Evolutionary conservation across 495 filamentous ascomycete species (phyloP).

Genomic region (Paragyromitra xinjiangensis): DNA sequence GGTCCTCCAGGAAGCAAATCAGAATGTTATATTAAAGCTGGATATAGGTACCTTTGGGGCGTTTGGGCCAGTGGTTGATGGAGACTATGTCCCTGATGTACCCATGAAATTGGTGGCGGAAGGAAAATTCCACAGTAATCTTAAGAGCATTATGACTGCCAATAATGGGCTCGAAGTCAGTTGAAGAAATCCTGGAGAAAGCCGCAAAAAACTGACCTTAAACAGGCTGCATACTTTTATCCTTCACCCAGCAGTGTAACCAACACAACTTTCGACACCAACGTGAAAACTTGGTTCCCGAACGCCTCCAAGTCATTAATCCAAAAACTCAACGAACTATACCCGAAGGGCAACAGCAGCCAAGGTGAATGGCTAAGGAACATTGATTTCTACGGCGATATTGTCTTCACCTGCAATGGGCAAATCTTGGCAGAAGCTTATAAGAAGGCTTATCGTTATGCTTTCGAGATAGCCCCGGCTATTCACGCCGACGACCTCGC

Average conservation of each 20-base stretch:
- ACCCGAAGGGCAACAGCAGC: slow-evolving; percentile 61
- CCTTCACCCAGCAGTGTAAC: slow-evolving; percentile 56
- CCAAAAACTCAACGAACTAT: slow-evolving; percentile 57
- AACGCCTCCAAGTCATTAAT: slow-evolving; percentile 39
- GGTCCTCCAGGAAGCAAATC: slow-evolving; percentile 31
- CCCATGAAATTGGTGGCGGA: slow-evolving; percentile 67
- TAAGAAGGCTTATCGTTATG: slow-evolving; percentile 68
- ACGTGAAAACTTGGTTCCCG: slow-evolving; percentile 24
- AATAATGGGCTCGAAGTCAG: slow-evolving; percentile 47
- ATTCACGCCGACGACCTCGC: slow-evolving; percentile 65
- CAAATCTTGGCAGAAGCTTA: slow-evolving; percentile 62
- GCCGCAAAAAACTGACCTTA: slow-evolving; percentile 37
- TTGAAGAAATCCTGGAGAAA: slow-evolving; percentile 22
- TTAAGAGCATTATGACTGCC: slow-evolving; percentile 65
- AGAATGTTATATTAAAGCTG: slow-evolving; percentile 2
- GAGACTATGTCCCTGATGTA: slow-evolving; percentile 65
- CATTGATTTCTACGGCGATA: slow-evolving; percentile 58
- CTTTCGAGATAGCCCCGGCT: slow-evolving; percentile 69
- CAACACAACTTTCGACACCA: slow-evolving; percentile 55
- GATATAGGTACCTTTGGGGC: slow-evolving; percentile 15
- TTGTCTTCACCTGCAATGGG: slow-evolving; percentile 64
- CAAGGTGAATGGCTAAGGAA: slow-evolving; percentile 58
- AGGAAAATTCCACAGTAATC: slow-evolving; percentile 65
- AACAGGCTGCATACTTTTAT: slow-evolving; percentile 54
- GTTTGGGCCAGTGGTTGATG: slow-evolving; percentile 70